These are phyloP conservation scores for Amaranthus tricolor DNA, from an alignment of 179 eudicot species.

Conservation along the genomic window DNA sequence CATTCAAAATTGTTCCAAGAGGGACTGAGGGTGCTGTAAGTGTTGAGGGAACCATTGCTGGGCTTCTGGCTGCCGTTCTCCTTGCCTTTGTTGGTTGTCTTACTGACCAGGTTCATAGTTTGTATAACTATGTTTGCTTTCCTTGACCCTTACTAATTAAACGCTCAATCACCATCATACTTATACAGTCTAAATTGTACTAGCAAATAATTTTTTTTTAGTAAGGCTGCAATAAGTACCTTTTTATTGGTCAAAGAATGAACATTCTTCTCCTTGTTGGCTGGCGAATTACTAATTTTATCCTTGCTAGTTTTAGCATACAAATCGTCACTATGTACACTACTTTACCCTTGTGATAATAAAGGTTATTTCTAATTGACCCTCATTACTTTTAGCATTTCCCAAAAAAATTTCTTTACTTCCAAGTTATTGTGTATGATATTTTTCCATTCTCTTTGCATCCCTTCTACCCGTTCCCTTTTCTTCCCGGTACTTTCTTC, in stretches of 20 bases:
- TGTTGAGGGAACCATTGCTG: slow-evolving; percentile 89
- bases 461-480: neutral
- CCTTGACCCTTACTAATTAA: neutral
- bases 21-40: slow-evolving; percentile 99
- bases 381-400: neutral
- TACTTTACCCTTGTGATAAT: too few relatives aligned
- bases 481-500: neutral
- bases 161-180: neutral
- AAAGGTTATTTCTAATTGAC: too few relatives aligned
- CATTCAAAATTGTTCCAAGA: slow-evolving; percentile 82
- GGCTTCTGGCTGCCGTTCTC: slow-evolving; percentile 71
- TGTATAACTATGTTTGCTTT: neutral
- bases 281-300: too few relatives aligned
- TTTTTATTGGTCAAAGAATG: neutral
- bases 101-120: slow-evolving; percentile 56
- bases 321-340: too few relatives aligned
- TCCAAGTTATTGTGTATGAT: neutral
- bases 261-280: neutral
- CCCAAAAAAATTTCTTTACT: neutral
- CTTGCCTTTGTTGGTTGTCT: slow-evolving; percentile 68
- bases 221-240: too few relatives aligned
- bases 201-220: too few relatives aligned
- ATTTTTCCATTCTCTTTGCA: neutral
- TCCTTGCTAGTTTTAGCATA: neutral
- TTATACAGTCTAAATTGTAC: too few relatives aligned